phyloP scores from a whole-genome alignment of 192 early-diverging fungal species.

The Coemansia sp. region DNA sequence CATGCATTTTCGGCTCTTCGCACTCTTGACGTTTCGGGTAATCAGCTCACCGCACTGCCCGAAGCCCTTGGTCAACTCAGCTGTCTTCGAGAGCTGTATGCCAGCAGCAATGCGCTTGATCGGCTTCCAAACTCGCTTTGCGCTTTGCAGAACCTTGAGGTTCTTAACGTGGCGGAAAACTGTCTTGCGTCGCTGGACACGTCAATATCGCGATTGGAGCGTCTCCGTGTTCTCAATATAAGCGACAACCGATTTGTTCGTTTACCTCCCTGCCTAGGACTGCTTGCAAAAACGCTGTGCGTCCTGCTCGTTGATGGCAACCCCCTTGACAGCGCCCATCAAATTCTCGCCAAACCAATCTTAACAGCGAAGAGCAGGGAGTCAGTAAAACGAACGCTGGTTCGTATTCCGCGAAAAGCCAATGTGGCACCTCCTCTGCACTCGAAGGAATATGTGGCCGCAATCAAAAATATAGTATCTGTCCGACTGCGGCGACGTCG shows the following conservation, averaged over 20 bases:
- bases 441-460: constrained; percentile 25
- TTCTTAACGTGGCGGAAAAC: constrained; percentile 47
- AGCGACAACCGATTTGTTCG: constrained; percentile 38
- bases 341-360: constrained; percentile 36
- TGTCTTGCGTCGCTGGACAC: constrained; percentile 24
- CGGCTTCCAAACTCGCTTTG: constrained; percentile 36
- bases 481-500: constrained; percentile 24
- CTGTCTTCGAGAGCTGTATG: constrained; percentile 44
- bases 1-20: constrained; percentile 29
- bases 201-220: constrained; percentile 29
- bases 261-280: constrained; percentile 39
- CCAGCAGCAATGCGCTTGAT: constrained; percentile 34
- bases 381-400: constrained; percentile 1
- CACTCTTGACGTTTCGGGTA: constrained; percentile 40
- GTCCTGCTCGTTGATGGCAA: constrained; percentile 48
- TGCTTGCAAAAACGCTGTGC: constrained; percentile 35
- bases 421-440: constrained; percentile 5
- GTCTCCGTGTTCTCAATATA: constrained; percentile 47
- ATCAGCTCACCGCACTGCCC: constrained; percentile 39
- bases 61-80: constrained; percentile 36
- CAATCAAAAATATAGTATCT: constrained; percentile 17
- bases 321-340: constrained; percentile 35
- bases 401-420: background rate
- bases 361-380: constrained; percentile 7
- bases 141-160: constrained; percentile 39